These are phyloP conservation scores for Lodderomyces parapsilosis DNA, from an alignment of 1,139 yeast genomes.

Conservation along the genomic window DNA sequence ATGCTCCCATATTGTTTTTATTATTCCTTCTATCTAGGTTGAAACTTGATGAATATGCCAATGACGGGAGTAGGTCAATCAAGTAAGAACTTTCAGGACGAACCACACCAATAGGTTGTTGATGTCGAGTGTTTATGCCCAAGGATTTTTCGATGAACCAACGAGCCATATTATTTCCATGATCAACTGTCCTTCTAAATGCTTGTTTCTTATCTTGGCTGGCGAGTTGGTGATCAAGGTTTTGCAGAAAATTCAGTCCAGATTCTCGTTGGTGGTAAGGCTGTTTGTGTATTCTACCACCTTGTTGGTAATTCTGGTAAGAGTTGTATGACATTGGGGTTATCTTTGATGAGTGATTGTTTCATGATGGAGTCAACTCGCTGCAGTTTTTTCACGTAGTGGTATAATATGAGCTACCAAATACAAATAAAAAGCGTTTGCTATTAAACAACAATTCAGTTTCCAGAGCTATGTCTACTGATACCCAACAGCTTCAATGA, in stretches of 20 bases:
- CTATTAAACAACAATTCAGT: too few relatives aligned
- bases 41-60: constrained; percentile 45
- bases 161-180: constrained; percentile 79
- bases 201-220: constrained; percentile 53
- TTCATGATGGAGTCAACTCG: too few relatives aligned
- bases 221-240: constrained; percentile 44
- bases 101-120: constrained; percentile 54
- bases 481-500: too few relatives aligned
- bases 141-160: constrained; percentile 62
- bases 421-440: too few relatives aligned
- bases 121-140: constrained; percentile 33
- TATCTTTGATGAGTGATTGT: too few relatives aligned
- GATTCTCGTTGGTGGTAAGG: constrained; percentile 1
- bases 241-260: constrained; percentile 29
- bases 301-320: constrained; percentile 1
- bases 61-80: constrained; percentile 70
- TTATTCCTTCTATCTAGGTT: constrained; percentile 24
- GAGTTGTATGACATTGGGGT: constrained; percentile 1
- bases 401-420: neutral
- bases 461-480: too few relatives aligned
- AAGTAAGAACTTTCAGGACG: constrained; percentile 80
- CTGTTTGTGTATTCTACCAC: neutral
- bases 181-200: constrained; percentile 83
- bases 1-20: constrained; percentile 43
- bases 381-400: too few relatives aligned